phyloP scores from a whole-genome alignment of 2,329 filamentous ascomycete species.

The Sporothrix luriei region DNA sequence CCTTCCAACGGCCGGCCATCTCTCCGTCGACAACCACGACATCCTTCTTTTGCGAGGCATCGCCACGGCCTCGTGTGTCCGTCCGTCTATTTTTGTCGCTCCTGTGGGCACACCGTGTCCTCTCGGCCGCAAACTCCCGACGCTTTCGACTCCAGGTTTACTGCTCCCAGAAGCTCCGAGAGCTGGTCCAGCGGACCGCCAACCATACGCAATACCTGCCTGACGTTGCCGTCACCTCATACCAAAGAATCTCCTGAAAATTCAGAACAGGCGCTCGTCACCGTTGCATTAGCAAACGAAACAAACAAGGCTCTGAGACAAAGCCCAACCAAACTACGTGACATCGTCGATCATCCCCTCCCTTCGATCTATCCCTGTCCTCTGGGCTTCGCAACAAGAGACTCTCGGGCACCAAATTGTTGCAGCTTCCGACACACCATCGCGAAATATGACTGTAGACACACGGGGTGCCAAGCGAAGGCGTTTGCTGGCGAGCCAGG shows the following conservation, averaged over 20 bases:
- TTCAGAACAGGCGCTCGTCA: background rate
- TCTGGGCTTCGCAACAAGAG: no score
- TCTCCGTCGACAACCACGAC: background rate
- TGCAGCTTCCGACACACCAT: no score
- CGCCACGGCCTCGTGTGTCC: background rate
- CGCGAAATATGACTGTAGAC: background rate
- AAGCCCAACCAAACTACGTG: background rate
- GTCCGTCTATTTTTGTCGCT: background rate
- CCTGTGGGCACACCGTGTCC: background rate
- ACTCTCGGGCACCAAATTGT: no score
- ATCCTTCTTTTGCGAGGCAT: background rate
- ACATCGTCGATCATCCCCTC: background rate
- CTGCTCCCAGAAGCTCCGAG: constrained; percentile 1
- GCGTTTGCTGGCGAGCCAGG: background rate
- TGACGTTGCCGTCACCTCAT: background rate
- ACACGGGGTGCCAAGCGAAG: constrained; percentile 2
- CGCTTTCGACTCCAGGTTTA: background rate
- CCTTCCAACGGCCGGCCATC: background rate
- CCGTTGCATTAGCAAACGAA: background rate
- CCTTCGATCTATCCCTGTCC: background rate
- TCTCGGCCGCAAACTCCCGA: background rate
- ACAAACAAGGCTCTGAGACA: background rate
- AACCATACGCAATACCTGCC: background rate
- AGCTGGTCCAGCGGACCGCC: background rate
- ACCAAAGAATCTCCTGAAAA: background rate